These are phyloP conservation scores for Ogataea siamensis DNA, from an alignment of 805 yeast genomes.

Conservation along the genomic window DNA sequence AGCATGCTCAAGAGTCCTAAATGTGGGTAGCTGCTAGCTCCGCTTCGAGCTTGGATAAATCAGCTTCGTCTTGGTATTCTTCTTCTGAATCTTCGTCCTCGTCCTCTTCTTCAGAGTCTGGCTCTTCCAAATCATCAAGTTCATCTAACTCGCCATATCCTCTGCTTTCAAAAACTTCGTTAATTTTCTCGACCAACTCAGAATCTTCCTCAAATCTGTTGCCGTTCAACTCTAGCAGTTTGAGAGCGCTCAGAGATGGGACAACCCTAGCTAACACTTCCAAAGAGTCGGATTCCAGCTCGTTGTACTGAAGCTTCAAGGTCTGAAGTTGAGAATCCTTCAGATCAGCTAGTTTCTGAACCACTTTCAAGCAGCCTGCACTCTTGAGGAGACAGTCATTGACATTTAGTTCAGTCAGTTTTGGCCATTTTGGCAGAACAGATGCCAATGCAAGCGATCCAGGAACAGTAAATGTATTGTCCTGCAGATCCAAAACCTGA, in stretches of 20 bases:
- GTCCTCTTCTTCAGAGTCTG: conserved; percentile 64
- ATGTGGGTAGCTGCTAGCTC: conserved; percentile 45
- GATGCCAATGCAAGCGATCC: conserved; percentile 67
- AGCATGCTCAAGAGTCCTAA: conserved; percentile 11
- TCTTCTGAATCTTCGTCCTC: conserved; percentile 54
- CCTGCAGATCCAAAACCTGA: conserved; percentile 81
- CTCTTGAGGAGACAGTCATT: conserved; percentile 86
- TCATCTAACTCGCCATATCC: conserved; percentile 87
- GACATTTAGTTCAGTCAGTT: conserved; percentile 73
- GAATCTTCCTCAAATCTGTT: conserved; percentile 90
- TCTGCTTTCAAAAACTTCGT: conserved; percentile 61
- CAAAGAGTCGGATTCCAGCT: conserved; percentile 67
- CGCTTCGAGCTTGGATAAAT: conserved; percentile 47
- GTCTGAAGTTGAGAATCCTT: conserved; percentile 44
- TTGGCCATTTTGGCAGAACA: conserved; percentile 59
- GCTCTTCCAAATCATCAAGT: conserved; percentile 90
- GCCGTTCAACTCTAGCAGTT: conserved; percentile 83
- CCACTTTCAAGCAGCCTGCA: conserved; percentile 62
- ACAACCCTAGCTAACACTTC: conserved; percentile 56
- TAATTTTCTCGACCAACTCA: conserved; percentile 59
- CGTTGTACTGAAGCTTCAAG: conserved; percentile 84
- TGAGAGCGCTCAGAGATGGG: conserved; percentile 54
- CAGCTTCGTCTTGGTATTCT: conserved; percentile 42
- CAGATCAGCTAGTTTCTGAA: conserved; percentile 43
- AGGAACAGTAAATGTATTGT: conserved; percentile 80